These are phyloP conservation scores for Hippophae tibetana DNA, from an alignment of 306 rosid species.

Conservation along the genomic window DNA sequence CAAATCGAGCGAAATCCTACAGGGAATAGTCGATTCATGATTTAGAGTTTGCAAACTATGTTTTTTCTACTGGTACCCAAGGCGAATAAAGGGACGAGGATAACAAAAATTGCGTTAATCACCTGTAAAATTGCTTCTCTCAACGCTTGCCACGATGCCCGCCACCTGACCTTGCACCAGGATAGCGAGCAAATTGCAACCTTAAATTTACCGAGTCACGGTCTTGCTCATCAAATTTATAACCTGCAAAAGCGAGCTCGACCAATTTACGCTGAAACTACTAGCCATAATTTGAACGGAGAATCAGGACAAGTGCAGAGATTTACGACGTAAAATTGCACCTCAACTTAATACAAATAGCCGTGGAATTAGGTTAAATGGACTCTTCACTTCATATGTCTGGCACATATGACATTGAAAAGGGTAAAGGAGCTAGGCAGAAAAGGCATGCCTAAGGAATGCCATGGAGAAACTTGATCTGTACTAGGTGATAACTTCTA, in stretches of 20 bases:
- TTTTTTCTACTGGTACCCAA: slow-evolving; percentile 28
- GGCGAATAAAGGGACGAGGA: slow-evolving; percentile 32
- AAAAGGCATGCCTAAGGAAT: slow-evolving; percentile 11
- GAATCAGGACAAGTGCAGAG: slow-evolving; percentile 42
- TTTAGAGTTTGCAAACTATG: slow-evolving; percentile 44
- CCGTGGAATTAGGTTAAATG: slow-evolving; percentile 5
- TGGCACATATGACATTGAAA: no score
- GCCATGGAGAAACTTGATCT: slow-evolving; percentile 6
- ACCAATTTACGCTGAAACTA: slow-evolving; percentile 57
- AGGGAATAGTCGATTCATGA: slow-evolving; percentile 49
- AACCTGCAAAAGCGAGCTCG: slow-evolving; percentile 97
- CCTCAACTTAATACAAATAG: slow-evolving; percentile 28
- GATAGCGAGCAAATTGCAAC: slow-evolving; percentile 95
- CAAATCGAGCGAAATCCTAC: slow-evolving; percentile 58
- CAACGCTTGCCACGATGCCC: slow-evolving; percentile 94
- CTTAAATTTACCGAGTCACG: slow-evolving; percentile 87
- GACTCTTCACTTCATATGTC: no score
- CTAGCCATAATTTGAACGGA: slow-evolving; percentile 38
- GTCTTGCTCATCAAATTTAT: slow-evolving; percentile 91
- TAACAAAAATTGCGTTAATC: slow-evolving; percentile 42
- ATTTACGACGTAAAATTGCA: slow-evolving; percentile 33
- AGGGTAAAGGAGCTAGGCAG: background rate
- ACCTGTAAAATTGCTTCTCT: slow-evolving; percentile 58
- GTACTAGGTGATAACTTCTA: slow-evolving; percentile 8
- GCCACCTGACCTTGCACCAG: slow-evolving; percentile 98